Evolutionary conservation across 2,329 filamentous ascomycete species (phyloP), one percentile per base, ranked within the genome.

Genomic region (Sclerotinia borealis): DNA sequence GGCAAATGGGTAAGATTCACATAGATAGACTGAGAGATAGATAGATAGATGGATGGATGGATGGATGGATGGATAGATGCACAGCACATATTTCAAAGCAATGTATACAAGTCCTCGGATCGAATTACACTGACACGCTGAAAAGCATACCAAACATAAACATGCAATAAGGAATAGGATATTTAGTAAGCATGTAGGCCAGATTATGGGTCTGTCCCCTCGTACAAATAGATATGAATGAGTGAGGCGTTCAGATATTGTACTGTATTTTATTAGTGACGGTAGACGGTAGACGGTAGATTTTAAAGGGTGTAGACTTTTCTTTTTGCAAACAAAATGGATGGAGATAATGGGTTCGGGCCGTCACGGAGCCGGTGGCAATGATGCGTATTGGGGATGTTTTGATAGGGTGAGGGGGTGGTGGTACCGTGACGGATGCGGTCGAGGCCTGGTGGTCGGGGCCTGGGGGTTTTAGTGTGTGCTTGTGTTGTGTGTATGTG

Each of bases 281-380:
- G n/a, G n/a, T n/a, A n/a, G n/a, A n/a, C 39, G 9, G 6, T 8
- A 22, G 19, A 31, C 27, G 54, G 19, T 34, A 22, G 29, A 45
- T 31, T 9, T 17, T 22, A 6, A 13, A 22, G 11, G n/a, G n/a
- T 9, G n/a, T 22, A 7, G 11, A 9, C n/a, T n/a, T n/a, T n/a
- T 22, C 27, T 41, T 17, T 34, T 34, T 34, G 11, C 25, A 56
- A 45, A 22, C 39, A 25, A 27, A 22, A 25, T 10, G 19, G 10
- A 25, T 54, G 10, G 22, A 10, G n/a, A n/a, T n/a, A n/a, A 41
- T 45, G 3, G 27, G 39, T 27, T 56, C 54, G 54, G 54, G 54
- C 54, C 54, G 54, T 22, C 41, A 17, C 27, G 54, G 54, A 56
- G n/a, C 54, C 27, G 27, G 54, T 56, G 54, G 27, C 54, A 56